Base-by-base conservation (phyloP, 2,329 filamentous ascomycete genomes). In the Aureobasidium sp. region DNA sequence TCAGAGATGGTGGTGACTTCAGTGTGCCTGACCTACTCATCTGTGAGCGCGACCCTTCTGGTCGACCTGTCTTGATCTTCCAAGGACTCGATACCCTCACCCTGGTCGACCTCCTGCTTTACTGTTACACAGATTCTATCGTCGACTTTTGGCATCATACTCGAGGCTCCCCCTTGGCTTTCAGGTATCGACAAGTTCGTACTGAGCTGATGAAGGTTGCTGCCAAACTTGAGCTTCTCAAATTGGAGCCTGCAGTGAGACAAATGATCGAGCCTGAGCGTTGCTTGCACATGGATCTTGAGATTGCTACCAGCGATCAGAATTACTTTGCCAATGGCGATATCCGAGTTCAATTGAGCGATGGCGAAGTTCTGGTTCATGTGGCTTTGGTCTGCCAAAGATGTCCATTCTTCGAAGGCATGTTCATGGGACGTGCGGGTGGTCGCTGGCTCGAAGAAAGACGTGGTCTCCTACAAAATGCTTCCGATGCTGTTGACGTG, bases 371-470 rank as follows among this genome's bases (percentile, higher is more conserved):
- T 36, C 77, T 79, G 15, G 86, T 88, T 1, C 94, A 99, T 69
- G 93, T 90, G 65, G 80, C 86, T 5, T 74, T 97, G 3, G 73
- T 97, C 39, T 92, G 91, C 66, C 86, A 87, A 68, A 82, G 94
- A 66, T 97, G 92, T 68, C 91, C 91, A 0, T 99, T 97, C 79
- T 99, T 99, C 66, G 81, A 93, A 65, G 89, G 89, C 1, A 80
- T 99, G 47, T 97, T 97, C 73, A 81, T 90, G 67, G 94, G 94
- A n/a, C 86, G 91, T 47, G 90, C 94, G 8, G 82, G 83, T 44
- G 94, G 94, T 0, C 83, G 84, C 67, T 99, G 94, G 94, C 80
- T 99, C 25, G 82, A 86, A 53, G 82, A 83, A 36, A 84, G 91
- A 59, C 84, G 85, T n/a, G 76, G 81, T 55, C 69, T 72, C 4